A percentile compares a stretch with the other conserved stretches of the same genome.
Evolutionary conservation across 371 early-diverging fungal genomes (phyloP).

Genomic region (Lichtheimia ornata): DNA sequence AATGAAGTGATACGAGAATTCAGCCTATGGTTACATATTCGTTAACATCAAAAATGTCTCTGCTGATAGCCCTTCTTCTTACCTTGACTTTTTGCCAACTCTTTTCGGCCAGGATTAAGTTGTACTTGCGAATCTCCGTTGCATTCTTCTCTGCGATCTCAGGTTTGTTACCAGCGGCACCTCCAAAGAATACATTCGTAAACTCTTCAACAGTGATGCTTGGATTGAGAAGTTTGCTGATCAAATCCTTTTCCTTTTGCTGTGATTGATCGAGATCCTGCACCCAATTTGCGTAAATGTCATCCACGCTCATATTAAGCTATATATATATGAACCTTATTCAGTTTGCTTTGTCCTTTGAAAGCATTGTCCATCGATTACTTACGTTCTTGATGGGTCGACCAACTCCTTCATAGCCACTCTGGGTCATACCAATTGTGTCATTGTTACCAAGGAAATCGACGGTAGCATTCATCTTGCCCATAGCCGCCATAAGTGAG

Average conservation of each 20-base stretch:
- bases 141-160: background rate
- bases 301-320: too few species aligned
- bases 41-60: too few species aligned
- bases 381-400: background rate
- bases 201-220: conserved; percentile 29
- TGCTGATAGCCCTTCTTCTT: too few species aligned
- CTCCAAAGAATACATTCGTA: conserved; percentile 30
- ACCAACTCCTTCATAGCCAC: conserved; percentile 37
- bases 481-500: conserved; percentile 70
- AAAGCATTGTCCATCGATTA: conserved; percentile 19
- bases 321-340: background rate
- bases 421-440: conserved; percentile 31
- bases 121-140: background rate
- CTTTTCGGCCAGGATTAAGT: background rate
- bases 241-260: conserved; percentile 19
- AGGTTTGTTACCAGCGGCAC: conserved; percentile 5
- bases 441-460: conserved; percentile 46
- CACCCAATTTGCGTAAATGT: conserved; percentile 32
- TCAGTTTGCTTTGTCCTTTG: background rate
- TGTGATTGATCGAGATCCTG: conserved; percentile 26
- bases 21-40: conserved; percentile 14
- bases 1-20: conserved; percentile 56
- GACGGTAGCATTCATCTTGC: conserved; percentile 58
- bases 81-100: too few species aligned
- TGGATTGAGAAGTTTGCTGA: conserved; percentile 21